phyloP scores from a whole-genome alignment of 441 rosid genomes.

The Gossypium schwendimanii region DNA sequence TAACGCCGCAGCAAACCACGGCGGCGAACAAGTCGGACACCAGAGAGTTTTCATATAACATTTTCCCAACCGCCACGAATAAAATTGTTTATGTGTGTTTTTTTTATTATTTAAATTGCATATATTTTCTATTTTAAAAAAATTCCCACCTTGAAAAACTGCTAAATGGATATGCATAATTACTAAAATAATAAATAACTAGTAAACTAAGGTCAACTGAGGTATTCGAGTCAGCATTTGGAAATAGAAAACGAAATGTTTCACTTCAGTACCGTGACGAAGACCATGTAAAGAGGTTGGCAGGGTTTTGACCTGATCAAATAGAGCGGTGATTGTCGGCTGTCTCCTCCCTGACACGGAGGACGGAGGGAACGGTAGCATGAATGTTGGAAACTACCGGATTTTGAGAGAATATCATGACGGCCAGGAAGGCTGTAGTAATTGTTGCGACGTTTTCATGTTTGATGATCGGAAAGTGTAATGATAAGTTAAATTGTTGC shows the following conservation, averaged over 20 bases:
- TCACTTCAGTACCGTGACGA: not conserved
- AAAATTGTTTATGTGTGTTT: not conserved
- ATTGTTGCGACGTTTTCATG: too few relatives aligned
- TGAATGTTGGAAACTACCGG: conserved; percentile 35
- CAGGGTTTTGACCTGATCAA: not conserved
- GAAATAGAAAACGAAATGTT: not conserved
- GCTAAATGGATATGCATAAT: not conserved
- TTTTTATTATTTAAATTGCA: not conserved
- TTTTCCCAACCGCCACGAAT: not conserved
- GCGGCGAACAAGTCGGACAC: conserved; percentile 1
- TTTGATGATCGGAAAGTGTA: too few relatives aligned
- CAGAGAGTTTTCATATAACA: not conserved
- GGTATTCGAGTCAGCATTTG: not conserved
- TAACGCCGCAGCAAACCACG: conserved; percentile 5
- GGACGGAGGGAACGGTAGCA: conserved; percentile 49
- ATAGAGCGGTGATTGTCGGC: conserved; percentile 46
- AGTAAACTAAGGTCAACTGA: not conserved
- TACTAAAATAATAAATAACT: not conserved
- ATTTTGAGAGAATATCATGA: too few relatives aligned
- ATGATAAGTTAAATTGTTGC: too few relatives aligned
- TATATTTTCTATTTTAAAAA: not conserved
- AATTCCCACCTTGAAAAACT: not conserved
- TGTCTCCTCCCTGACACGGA: conserved; percentile 53
- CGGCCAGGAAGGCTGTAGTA: too few relatives aligned
- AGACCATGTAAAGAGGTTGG: too few relatives aligned